A percentile compares a stretch with the other conserved stretches of the same genome.
phyloP scores from a whole-genome alignment of 257 asterid species.

The Solanum piurae region DNA sequence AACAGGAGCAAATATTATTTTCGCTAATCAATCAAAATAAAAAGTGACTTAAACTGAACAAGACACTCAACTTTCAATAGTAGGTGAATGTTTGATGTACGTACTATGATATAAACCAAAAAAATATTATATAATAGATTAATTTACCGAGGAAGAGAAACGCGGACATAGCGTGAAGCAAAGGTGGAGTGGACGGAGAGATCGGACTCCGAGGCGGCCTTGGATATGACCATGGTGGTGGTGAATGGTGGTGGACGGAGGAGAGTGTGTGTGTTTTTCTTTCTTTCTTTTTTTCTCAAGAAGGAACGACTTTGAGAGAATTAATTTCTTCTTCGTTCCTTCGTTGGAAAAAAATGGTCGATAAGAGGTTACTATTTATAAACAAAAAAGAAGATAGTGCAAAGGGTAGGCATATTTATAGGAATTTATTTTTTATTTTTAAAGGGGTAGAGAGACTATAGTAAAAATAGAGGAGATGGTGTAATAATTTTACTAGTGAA shows the following conservation, averaged over 20 bases:
- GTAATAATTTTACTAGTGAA: background rate
- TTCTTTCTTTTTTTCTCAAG: background rate
- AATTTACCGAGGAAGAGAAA: constrained; percentile 10
- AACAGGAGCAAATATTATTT: background rate
- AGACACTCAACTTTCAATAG: background rate
- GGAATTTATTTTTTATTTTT: background rate
- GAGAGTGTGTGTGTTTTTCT: background rate
- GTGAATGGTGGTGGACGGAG: constrained; percentile 1
- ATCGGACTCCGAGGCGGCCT: background rate
- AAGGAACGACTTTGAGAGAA: background rate
- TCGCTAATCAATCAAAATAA: background rate
- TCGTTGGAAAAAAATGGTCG: background rate
- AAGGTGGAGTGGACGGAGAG: constrained; percentile 8
- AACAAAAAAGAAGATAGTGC: background rate
- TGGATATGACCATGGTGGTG: constrained; percentile 8
- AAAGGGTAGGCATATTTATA: background rate
- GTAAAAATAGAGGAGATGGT: background rate
- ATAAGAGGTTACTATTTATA: background rate
- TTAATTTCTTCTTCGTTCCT: background rate
- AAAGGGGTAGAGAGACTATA: background rate
- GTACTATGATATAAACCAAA: too few relatives aligned
- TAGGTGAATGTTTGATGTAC: background rate
- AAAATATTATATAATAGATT: background rate
- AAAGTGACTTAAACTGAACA: background rate
- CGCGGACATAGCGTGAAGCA: constrained; percentile 9